Percentiles rank a stretch among this genome's conserved stretches.
These are phyloP conservation scores for Aspergillus hortae DNA, from an alignment of 2,329 filamentous ascomycete species.

Conservation along the genomic window DNA sequence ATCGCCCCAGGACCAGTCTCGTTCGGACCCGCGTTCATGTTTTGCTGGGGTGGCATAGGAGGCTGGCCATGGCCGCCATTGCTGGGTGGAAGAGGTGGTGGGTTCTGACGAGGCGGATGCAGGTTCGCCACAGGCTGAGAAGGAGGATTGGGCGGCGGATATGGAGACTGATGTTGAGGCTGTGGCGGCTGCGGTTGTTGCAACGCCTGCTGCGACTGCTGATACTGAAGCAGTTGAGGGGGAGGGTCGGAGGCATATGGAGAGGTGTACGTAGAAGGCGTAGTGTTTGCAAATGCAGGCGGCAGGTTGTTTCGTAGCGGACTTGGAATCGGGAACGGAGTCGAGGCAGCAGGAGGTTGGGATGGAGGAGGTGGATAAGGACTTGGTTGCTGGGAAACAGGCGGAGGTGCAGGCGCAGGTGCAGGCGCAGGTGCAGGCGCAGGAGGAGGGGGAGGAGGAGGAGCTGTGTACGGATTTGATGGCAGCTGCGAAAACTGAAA, in stretches of 20 bases:
- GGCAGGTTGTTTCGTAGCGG: constrained; percentile 39
- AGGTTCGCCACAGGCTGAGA: neutral
- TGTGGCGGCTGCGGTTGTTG: constrained; percentile 19
- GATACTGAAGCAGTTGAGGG: constrained; percentile 29
- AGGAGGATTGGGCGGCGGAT: constrained; percentile 17
- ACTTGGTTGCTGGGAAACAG: constrained; percentile 19
- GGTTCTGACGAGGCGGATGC: constrained; percentile 7
- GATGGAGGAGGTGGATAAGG: constrained; percentile 20
- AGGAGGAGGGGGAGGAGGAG: constrained; percentile 22
- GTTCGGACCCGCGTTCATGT: constrained; percentile 14
- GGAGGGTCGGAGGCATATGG: constrained; percentile 39
- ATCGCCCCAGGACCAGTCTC: constrained; percentile 17
- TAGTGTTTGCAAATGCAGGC: constrained; percentile 35
- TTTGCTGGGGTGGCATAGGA: constrained; percentile 17
- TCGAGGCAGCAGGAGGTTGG: constrained; percentile 25
- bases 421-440: constrained; percentile 21
- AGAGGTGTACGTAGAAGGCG: constrained; percentile 38
- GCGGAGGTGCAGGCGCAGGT: too few relatives aligned
- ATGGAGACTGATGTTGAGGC: constrained; percentile 13
- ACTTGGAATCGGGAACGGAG: constrained; percentile 35
- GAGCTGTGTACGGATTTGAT: constrained; percentile 29
- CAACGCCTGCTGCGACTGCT: constrained; percentile 29
- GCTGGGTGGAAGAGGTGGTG: neutral
- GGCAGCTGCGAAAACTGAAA: constrained; percentile 38
- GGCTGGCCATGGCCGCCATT: constrained; percentile 5